Evolutionary conservation across 352 stramenopile genomes (phyloP).

Genomic region (Globisporangium acanthophoron): DNA sequence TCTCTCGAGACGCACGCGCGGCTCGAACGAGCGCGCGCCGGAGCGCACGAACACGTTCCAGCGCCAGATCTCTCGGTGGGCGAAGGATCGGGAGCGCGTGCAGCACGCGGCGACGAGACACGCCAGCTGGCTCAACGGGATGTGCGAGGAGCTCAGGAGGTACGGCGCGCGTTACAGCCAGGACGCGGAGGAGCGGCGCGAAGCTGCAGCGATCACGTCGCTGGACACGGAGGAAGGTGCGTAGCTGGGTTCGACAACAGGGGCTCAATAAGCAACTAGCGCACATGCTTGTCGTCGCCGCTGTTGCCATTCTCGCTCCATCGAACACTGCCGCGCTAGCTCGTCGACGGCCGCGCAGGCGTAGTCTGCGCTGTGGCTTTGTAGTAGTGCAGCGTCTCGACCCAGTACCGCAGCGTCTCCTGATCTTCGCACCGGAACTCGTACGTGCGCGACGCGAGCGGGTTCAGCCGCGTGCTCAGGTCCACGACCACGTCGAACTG

Average conservation of each 20-base stretch:
- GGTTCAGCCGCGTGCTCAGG: constrained; percentile 55
- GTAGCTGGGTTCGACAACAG: not conserved
- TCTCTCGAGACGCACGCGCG: constrained; percentile 5
- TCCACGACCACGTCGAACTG: constrained; percentile 70
- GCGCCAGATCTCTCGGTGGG: constrained; percentile 58
- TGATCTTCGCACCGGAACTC: constrained; percentile 58
- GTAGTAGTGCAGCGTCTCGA: constrained; percentile 67
- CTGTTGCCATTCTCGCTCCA: not conserved
- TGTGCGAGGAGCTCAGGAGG: constrained; percentile 59
- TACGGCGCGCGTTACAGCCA: constrained; percentile 47
- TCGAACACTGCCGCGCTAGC: constrained; percentile 7
- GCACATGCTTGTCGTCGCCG: too few relatives aligned
- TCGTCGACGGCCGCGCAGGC: constrained; percentile 30
- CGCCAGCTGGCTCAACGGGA: constrained; percentile 47
- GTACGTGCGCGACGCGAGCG: constrained; percentile 56
- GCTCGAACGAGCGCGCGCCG: constrained; percentile 12
- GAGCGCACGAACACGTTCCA: constrained; percentile 28
- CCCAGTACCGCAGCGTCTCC: constrained; percentile 53
- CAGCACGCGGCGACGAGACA: constrained; percentile 56
- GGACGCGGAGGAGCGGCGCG: constrained; percentile 6
- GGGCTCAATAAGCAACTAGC: too few relatives aligned
- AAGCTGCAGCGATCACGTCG: constrained; percentile 15
- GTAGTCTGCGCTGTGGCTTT: constrained; percentile 40
- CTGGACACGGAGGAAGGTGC: constrained; percentile 3
- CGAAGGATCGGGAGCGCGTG: constrained; percentile 47